Conservation (phyloP, 176 grass and related monocot species). For the Saccharum spontaneum region DNA sequence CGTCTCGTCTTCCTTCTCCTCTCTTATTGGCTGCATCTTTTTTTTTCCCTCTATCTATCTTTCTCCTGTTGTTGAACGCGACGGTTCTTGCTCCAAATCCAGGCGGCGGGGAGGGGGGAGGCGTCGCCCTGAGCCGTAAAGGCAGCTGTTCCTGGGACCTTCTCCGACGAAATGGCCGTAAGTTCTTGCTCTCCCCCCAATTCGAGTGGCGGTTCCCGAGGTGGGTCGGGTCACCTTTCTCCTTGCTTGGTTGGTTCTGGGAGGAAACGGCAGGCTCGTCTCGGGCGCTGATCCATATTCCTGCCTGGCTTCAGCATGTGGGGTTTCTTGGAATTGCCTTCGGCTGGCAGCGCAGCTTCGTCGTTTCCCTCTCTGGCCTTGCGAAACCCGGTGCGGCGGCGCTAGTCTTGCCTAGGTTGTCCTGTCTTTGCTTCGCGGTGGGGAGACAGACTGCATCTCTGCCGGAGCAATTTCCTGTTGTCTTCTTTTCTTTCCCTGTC, state of each 20-base stretch:
- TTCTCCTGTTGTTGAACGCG: not conserved
- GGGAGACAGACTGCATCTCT: slow-evolving; percentile 20
- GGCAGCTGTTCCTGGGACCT: not conserved
- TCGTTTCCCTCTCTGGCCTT: slow-evolving; percentile 26
- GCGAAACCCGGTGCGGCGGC: not conserved
- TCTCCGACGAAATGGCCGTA: slow-evolving; percentile 55
- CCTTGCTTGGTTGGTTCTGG: not conserved
- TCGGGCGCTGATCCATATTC: not conserved
- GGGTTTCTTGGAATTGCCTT: slow-evolving; percentile 27
- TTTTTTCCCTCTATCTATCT: not conserved
- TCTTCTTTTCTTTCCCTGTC: not conserved
- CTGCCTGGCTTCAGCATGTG: slow-evolving; percentile 11
- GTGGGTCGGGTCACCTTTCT: not conserved
- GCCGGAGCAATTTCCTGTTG: slow-evolving; percentile 23
- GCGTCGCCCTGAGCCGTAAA: slow-evolving; percentile 26
- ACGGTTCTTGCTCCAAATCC: slow-evolving; percentile 36
- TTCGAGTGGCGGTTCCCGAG: not conserved
- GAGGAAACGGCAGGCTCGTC: not conserved
- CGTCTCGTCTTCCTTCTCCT: slow-evolving; percentile 25
- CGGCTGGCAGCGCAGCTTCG: not conserved
- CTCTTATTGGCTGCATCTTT: slow-evolving; percentile 8
- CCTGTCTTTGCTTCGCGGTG: not conserved
- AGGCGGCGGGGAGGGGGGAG: not conserved
- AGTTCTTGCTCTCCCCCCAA: slow-evolving; percentile 38
- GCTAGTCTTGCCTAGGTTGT: slow-evolving; percentile 16